phyloP scores from a whole-genome alignment of 768 basidiomycete genomes.

The Mycena metata region DNA sequence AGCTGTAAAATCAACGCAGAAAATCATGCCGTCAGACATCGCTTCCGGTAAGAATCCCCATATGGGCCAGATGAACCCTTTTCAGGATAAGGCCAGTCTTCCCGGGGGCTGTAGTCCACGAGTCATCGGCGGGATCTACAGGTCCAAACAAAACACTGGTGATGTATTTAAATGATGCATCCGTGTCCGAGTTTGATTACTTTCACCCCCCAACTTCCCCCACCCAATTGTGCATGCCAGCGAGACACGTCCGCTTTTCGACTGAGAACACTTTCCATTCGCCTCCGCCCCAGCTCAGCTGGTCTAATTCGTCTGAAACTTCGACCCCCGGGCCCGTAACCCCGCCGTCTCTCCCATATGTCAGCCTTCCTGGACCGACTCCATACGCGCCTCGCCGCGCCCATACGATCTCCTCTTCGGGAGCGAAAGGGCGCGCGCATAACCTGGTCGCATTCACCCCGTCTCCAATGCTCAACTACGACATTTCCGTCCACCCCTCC shows the following conservation, averaged over 20 bases:
- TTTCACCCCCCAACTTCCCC: neutral
- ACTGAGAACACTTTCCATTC: slow-evolving; percentile 24
- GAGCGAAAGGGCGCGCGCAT: slow-evolving; percentile 13
- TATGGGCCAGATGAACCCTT: slow-evolving; percentile 12
- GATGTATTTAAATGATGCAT: slow-evolving; percentile 2
- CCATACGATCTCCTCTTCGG: slow-evolving; percentile 3
- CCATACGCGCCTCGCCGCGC: slow-evolving; percentile 21
- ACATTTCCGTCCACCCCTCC: slow-evolving; percentile 23
- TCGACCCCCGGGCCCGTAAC: slow-evolving; percentile 21
- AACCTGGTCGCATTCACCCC: slow-evolving; percentile 17
- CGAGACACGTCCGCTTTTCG: slow-evolving; percentile 23
- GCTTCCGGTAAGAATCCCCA: neutral
- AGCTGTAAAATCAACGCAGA: neutral
- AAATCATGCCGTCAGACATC: slow-evolving; percentile 6
- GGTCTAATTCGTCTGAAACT: neutral
- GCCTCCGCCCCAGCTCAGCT: slow-evolving; percentile 17
- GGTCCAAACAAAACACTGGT: neutral
- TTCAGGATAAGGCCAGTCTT: neutral
- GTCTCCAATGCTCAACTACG: slow-evolving; percentile 16
- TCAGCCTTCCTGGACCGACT: slow-evolving; percentile 19
- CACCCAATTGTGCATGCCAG: slow-evolving; percentile 17
- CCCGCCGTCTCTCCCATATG: slow-evolving; percentile 24
- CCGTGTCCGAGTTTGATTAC: neutral
- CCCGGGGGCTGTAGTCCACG: slow-evolving; percentile 3
- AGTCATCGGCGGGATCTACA: slow-evolving; percentile 22